Evolutionary conservation across 371 early-diverging fungal genomes (phyloP).

Genomic region (Aphelidium insulamus): DNA sequence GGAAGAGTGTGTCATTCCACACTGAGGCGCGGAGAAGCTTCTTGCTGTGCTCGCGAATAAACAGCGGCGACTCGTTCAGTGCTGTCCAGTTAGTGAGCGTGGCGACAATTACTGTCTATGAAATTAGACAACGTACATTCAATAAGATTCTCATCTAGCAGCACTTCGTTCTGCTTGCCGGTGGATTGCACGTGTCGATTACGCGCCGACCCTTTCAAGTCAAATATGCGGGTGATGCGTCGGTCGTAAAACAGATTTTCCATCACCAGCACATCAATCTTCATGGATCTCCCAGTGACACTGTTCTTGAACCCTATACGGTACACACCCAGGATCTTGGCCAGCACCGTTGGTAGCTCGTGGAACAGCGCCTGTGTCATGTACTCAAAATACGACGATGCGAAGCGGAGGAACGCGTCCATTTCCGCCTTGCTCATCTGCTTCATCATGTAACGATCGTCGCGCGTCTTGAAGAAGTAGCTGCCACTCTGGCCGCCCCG

Average conservation of each 20-base stretch:
- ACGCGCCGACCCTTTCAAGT: slow-evolving; percentile 81
- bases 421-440: slow-evolving; percentile 64
- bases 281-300: slow-evolving; percentile 46
- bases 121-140: slow-evolving; percentile 24
- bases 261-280: slow-evolving; percentile 82
- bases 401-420: slow-evolving; percentile 72
- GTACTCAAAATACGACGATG: slow-evolving; percentile 76
- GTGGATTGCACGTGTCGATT: slow-evolving; percentile 76
- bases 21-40: slow-evolving; percentile 47
- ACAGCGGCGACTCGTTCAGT: slow-evolving; percentile 61
- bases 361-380: slow-evolving; percentile 60
- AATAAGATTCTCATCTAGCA: slow-evolving; percentile 77
- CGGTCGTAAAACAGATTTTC: slow-evolving; percentile 80
- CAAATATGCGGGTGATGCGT: slow-evolving; percentile 51
- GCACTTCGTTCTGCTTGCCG: slow-evolving; percentile 57
- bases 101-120: background rate
- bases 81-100: slow-evolving; percentile 10
- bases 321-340: slow-evolving; percentile 83
- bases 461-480: slow-evolving; percentile 72
- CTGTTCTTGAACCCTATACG: slow-evolving; percentile 63
- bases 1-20: slow-evolving; percentile 70
- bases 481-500: slow-evolving; percentile 79
- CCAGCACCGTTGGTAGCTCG: slow-evolving; percentile 59
- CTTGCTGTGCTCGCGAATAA: slow-evolving; percentile 67
- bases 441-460: slow-evolving; percentile 78